Base-by-base conservation (phyloP, 305 asterid genomes). In the Fraxinus xanthoxyloides region DNA sequence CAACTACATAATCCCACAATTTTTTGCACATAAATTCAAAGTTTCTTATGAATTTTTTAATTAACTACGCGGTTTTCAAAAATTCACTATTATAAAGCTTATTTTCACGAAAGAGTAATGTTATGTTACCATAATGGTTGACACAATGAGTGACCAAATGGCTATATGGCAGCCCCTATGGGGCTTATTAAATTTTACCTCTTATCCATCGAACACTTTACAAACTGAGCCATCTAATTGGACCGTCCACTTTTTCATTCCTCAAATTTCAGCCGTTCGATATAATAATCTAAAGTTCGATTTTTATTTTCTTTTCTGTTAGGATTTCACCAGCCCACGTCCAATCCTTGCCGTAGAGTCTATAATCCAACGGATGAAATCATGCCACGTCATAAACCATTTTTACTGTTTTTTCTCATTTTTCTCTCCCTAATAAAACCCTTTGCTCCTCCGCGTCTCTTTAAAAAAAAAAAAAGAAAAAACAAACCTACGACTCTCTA, bases 401-500 rank as follows among this genome's bases (percentile, higher is more conserved):
- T 63, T 48, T 76, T 76, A 59, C 85, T 48, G 76, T 36, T 74
- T 63, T 72, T 75, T 78, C 81, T 69, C 24, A 46, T 32, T 76
- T 84, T 86, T 73, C 12, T 72, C 32, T 8, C 77, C 61, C 77
- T 76, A 31, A 87, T 46, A 85, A 56, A 82, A 79, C 67, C 78
- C 87, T 81, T n/a, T 61, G 81, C 82, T 82, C 82, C 12, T 63
- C 76, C 82, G 77, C 74, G 85, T 78, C 59, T 59, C 85, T 36
- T 56, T n/a, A n/a, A n/a, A n/a, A n/a, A n/a, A n/a, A n/a, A n/a
- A n/a, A n/a, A n/a, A 21, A 81, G 82, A 32, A 35, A 35, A 72
- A 80, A 82, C 88, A 87, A 90, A 89, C 90, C 90, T 91, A 89
- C 87, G 80, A 54, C 63, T 70, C 12, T 65, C 34, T 77, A 79